Base-by-base conservation (phyloP, 345 rosid genomes). In the Camelina sativa region DNA sequence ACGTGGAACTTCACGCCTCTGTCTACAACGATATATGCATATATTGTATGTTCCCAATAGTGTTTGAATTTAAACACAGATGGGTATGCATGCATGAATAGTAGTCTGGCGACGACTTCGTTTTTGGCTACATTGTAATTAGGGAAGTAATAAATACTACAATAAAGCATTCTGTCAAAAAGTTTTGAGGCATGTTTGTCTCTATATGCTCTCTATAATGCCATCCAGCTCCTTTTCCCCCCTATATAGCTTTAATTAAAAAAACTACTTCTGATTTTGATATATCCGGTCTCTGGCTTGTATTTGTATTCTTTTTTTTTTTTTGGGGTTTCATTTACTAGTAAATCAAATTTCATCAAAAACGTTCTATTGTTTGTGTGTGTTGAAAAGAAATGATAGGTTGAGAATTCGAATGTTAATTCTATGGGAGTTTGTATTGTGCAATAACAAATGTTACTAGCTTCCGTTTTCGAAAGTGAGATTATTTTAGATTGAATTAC, bases 181-280 rank as follows among this genome's bases (percentile, higher is more conserved):
- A 66, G 22, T 65, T 74, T 58, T 67, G 67, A 66, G 44, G 78
- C 78, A 74, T 75, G 67, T 67, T 50, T 75, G 78, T 75, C 78
- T 59, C 78, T 60, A 66, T 16, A 59, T 59, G 58, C 67, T 66
- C 52, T 71, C 10, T 1, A 8, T 37, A 17, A 35, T 59, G 75
- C 57, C 11, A 55, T 59, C 77, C 48, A 41, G 57, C 55, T 63
- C 34, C 2, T 32, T 32, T 32, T 32, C 13, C 9, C n/a, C 28
- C 3, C 5, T 17, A 4, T 13, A 1, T 1, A 44, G 23, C 17
- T 13, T 55, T 43, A 0, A 7, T 25, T 25, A 25, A 28, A 28
- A 25, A 28, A 28, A 28, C 30, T 44, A 11, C 1, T 68, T 38
- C 9, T 17, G 12, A 8, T 52, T 52, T 52, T 11, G 37, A 23